Evolutionary conservation across 2,329 filamentous ascomycete genomes (phyloP).

Genomic region (Colletotrichum sp.): DNA sequence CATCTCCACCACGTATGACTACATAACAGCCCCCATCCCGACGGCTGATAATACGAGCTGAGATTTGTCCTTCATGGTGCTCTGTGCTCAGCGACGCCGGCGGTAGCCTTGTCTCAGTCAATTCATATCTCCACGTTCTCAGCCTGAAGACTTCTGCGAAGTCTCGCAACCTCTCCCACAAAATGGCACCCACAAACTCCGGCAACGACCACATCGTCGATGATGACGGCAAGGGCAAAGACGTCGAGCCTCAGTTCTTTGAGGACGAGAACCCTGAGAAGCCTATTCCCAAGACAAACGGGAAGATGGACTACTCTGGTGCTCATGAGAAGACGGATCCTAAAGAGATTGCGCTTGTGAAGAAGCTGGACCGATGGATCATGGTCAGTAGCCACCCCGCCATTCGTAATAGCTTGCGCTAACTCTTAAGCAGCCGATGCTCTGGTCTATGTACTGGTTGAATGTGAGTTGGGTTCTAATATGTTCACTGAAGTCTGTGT

Average conservation of each 20-base stretch:
- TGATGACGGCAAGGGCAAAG: not conserved
- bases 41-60: not conserved
- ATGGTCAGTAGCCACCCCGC: slow-evolving; percentile 28
- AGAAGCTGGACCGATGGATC: slow-evolving; percentile 43
- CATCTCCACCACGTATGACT: not conserved
- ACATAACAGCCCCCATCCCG: slow-evolving; percentile 3
- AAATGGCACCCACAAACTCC: not conserved
- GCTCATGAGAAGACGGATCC: slow-evolving; percentile 45
- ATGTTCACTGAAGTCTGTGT: fast-evolving
- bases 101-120: not conserved
- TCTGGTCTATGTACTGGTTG: slow-evolving; percentile 24
- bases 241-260: slow-evolving; percentile 17
- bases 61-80: not conserved
- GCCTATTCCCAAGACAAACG: slow-evolving; percentile 21
- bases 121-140: not conserved
- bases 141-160: not conserved
- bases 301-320: slow-evolving; percentile 40
- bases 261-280: slow-evolving; percentile 22
- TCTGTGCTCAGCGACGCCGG: not conserved
- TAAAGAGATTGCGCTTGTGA: slow-evolving; percentile 44
- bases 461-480: slow-evolving; percentile 12
- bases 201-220: not conserved
- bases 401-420: not conserved
- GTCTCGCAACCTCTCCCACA: not conserved
- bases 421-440: slow-evolving; percentile 14